Evolutionary conservation across 2,329 filamentous ascomycete species (phyloP).

Genomic region (Rosellinia necatrix): DNA sequence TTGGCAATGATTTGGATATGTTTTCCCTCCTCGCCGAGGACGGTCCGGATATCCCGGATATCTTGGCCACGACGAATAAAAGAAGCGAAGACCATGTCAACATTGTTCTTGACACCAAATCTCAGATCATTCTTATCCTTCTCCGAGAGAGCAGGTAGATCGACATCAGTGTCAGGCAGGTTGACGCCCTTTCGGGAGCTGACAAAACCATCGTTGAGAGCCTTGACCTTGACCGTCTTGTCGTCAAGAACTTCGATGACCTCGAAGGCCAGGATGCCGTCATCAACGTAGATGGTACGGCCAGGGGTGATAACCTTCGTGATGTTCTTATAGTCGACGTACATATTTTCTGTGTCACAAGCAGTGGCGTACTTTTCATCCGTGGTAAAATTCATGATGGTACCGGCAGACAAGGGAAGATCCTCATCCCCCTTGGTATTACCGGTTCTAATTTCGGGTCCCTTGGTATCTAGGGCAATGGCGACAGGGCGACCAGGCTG

Average conservation of each 20-base stretch:
- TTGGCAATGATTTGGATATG: constrained; percentile 99
- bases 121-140: constrained; percentile 94
- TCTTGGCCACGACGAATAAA: constrained; percentile 96
- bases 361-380: constrained; percentile 87
- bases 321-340: constrained; percentile 99
- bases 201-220: constrained; percentile 98
- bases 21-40: constrained; percentile 89
- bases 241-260: constrained; percentile 87
- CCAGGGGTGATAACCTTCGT: constrained; percentile 94
- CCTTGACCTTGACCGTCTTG: constrained; percentile 83
- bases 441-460: constrained; percentile 65
- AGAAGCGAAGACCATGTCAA: constrained; percentile 98
- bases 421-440: constrained; percentile 85
- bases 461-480: constrained; percentile 84
- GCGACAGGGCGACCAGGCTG: constrained; percentile 85
- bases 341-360: constrained; percentile 94
- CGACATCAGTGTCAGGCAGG: constrained; percentile 97
- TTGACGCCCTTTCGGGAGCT: constrained; percentile 99
- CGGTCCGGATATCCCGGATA: constrained; percentile 86
- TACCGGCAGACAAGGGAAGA: constrained; percentile 81
- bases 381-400: constrained; percentile 93
- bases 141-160: constrained; percentile 94
- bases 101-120: constrained; percentile 97
- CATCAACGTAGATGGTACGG: constrained; percentile 96
- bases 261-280: constrained; percentile 96